Evolutionary conservation across 2,329 filamentous ascomycete genomes (phyloP), one percentile per base, ranked within the genome.

Genomic region (Emmonsia crescens): DNA sequence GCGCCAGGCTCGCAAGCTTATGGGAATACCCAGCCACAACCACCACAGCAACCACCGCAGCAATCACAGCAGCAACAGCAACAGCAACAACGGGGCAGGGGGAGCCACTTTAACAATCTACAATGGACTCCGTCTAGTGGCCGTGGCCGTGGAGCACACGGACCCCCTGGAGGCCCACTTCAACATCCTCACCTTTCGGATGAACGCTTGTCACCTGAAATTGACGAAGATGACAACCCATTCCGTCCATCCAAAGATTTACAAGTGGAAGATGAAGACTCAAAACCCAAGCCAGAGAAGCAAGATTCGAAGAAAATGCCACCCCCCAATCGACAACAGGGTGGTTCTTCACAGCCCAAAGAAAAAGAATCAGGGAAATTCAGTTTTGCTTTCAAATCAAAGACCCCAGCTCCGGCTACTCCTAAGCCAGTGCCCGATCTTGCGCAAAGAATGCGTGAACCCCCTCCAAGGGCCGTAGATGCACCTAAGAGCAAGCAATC

Each of bases 351-450:
- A n/a, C 79, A 82, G 63, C 70, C 75, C 63, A n/a, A 73, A 79
- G 70, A 49, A 27, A 49, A 49, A 49, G 78, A 78, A 2, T 55
- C 51, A 33, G 60, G 85, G 52, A 94, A 93, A 75, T 95, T 96
- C 70, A 95, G 91, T 72, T 97, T 97, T 73, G 91, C 91, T 1
- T 91, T 97, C 74, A 96, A 96, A 72, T 83, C 86, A 61, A 93
- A 88, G 71, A 83, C 85, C 27, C 79, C 82, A 2, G 80, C 86
- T 24, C 76, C 78, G 31, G 78, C 82, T 64, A 78, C 80, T 62
- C 76, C 77, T 55, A 81, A 81, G 64, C 75, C 78, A 33, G 80
- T 82, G 49, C 70, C 77, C 48, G 81, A 81, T 63, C 67, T 83
- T 59, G 75, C 77, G 16, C 75, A 73, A 67, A 77, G 73, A 66